Evolutionary conservation across 1,284 basidiomycete genomes (phyloP).

Genomic region (Malassezia globosa): DNA sequence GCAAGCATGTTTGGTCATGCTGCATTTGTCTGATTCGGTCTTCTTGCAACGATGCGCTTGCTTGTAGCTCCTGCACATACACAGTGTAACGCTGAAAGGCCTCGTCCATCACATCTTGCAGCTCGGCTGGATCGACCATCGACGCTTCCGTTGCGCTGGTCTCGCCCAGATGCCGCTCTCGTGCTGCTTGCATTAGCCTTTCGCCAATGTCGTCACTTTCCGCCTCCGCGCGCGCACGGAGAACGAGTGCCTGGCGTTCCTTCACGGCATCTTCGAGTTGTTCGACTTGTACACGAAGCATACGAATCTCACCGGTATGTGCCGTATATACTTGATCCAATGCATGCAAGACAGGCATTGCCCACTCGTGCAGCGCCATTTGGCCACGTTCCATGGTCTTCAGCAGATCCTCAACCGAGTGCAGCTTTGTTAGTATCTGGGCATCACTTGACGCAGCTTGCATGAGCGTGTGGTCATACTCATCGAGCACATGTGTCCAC

Average conservation of each 20-base stretch:
- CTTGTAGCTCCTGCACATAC: not conserved
- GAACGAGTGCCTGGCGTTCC: slow-evolving; percentile 54
- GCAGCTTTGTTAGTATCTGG: slow-evolving; percentile 51
- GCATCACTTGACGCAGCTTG: slow-evolving; percentile 31
- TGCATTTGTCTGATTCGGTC: not conserved
- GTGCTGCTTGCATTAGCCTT: slow-evolving; percentile 3
- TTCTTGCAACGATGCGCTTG: not conserved
- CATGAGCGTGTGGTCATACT: slow-evolving; percentile 26
- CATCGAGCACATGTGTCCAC: not conserved
- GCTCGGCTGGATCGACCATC: slow-evolving; percentile 2
- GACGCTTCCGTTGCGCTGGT: not conserved
- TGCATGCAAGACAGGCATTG: slow-evolving; percentile 20
- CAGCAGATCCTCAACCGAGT: slow-evolving; percentile 23
- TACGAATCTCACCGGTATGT: slow-evolving; percentile 49
- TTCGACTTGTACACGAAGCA: slow-evolving; percentile 67
- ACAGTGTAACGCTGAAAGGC: slow-evolving; percentile 4
- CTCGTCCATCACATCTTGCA: slow-evolving; percentile 9
- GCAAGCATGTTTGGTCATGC: not conserved
- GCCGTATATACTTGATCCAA: slow-evolving; percentile 3
- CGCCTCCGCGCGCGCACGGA: slow-evolving; percentile 53
- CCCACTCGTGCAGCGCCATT: slow-evolving; percentile 4
- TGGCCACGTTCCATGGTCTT: slow-evolving; percentile 14
- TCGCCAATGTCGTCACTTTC: slow-evolving; percentile 8
- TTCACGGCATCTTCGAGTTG: slow-evolving; percentile 62
- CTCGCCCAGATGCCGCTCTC: slow-evolving; percentile 6